Evolutionary conservation across 805 yeast genomes (phyloP).

Genomic region (Millerago galiae): DNA sequence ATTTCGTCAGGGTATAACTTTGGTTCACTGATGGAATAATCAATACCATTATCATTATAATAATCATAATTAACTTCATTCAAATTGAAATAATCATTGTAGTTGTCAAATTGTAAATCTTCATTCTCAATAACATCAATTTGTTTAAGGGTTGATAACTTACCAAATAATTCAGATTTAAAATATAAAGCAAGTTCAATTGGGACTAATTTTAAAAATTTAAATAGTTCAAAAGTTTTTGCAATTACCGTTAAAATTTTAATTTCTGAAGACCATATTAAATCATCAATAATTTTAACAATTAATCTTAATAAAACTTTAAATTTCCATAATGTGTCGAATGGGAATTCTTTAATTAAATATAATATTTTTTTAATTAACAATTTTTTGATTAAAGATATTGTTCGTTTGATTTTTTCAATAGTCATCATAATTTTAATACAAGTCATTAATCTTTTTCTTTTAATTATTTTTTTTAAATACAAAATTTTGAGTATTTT

Average conservation of each 20-base stretch:
- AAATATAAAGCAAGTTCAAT: conserved; percentile 14
- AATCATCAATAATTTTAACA: conserved; percentile 11
- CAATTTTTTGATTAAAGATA: conserved; percentile 11
- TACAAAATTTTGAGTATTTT: conserved; percentile 16
- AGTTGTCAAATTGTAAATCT: neutral
- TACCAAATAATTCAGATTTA: conserved; percentile 11
- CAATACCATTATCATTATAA: conserved; percentile 4
- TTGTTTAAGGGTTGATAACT: conserved; percentile 6
- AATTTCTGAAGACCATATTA: conserved; percentile 19
- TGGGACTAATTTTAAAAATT: conserved; percentile 12
- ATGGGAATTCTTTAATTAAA: conserved; percentile 15
- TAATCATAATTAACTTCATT: neutral
- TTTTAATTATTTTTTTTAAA: conserved; percentile 14
- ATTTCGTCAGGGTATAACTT: conserved; percentile 4
- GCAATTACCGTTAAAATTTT: conserved; percentile 11
- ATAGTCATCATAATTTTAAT: conserved; percentile 16
- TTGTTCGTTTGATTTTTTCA: conserved; percentile 17
- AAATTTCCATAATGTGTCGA: conserved; percentile 15
- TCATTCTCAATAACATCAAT: conserved; percentile 1
- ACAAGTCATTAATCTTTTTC: conserved; percentile 10
- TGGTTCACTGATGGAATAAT: neutral
- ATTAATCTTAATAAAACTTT: conserved; percentile 14
- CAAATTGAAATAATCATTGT: neutral
- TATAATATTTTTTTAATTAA: conserved; percentile 13
- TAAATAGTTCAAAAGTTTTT: conserved; percentile 11